These are phyloP conservation scores for Cetraspora pellucida DNA, from an alignment of 192 early-diverging fungal genomes.

Conservation along the genomic window DNA sequence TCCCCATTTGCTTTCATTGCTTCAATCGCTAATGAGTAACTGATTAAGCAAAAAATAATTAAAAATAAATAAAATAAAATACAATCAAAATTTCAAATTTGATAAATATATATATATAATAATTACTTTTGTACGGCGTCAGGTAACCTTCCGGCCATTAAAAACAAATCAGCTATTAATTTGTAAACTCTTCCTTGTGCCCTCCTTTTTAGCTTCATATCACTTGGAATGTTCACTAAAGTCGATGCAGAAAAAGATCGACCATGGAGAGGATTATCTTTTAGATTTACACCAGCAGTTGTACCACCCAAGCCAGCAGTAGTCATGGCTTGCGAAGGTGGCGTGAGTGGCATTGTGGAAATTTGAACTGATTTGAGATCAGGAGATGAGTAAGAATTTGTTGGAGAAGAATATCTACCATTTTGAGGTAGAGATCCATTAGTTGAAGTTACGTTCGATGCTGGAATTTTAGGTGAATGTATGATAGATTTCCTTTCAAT, in stretches of 20 bases:
- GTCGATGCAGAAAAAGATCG: constrained; percentile 45
- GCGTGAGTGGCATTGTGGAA: constrained; percentile 39
- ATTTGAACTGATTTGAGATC: constrained; percentile 38
- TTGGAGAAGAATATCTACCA: constrained; percentile 24
- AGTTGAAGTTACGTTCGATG: constrained; percentile 31
- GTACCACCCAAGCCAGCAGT: constrained; percentile 39
- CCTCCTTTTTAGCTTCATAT: constrained; percentile 55
- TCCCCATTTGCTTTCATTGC: constrained; percentile 65
- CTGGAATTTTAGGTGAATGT: constrained; percentile 45
- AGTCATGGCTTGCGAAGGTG: constrained; percentile 51
- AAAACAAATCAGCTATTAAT: constrained; percentile 71
- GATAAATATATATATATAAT: background rate
- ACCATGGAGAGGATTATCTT: constrained; percentile 40
- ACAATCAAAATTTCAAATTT: too few relatives aligned
- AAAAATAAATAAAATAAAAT: background rate
- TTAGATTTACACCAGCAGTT: constrained; percentile 21
- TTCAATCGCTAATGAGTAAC: constrained; percentile 70
- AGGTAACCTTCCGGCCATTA: constrained; percentile 72
- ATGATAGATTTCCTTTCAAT: constrained; percentile 65
- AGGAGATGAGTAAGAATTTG: constrained; percentile 28
- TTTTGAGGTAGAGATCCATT: constrained; percentile 24
- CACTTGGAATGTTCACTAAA: constrained; percentile 37
- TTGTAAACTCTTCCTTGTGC: constrained; percentile 75
- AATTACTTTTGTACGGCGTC: constrained; percentile 65
- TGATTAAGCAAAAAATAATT: constrained; percentile 22